Base-by-base conservation (phyloP, 2,329 filamentous ascomycete species). In the Scytalidium lignicola region DNA sequence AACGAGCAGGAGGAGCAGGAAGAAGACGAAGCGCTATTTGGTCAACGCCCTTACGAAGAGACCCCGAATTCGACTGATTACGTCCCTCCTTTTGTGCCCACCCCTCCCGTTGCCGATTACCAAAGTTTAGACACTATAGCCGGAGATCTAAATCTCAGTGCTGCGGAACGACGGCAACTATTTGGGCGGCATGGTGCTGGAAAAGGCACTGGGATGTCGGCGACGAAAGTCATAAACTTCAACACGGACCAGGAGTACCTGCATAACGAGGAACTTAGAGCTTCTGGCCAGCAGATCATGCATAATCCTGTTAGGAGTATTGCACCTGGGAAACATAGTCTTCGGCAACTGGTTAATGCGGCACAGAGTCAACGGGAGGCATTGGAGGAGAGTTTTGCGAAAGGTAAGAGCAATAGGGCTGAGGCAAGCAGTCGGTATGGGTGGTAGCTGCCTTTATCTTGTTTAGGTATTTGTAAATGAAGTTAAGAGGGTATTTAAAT, bases 301-400 rank as follows among this genome's bases (percentile, higher is more conserved):
- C 87, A 95, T 69, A 91, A 92, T 61, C 88, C 90, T 7, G 85
- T 96, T 49, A 85, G 90, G 46, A 74, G 85, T 2, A 86, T 96
- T 63, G 84, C 88, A 20, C 87, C 90, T 3, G 88, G 90, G 51
- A 96, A 96, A 72, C 90, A 96, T 70, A 95, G 80, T 61, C 74
- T 97, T 66, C 84, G 85, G 63, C 90, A 96, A 71, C 75, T 97
- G 59, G 87, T 97, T 57, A 90, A 83, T 67, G 86, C 86, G 53
- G 91, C 88, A 21, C 82, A 82, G 57, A 88, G 77, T 54, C 90
- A 97, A 69, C 83, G 84, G 63, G 90, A 95, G 10, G 90, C 90
- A 2, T 71, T 96, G 57, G 90, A 96, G 69, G 92, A 97, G 62
- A 91, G 88, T 65, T 96, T 96, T 72, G 90, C 90, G 18, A 75